A percentile compares a stretch with the other conserved stretches of the same genome.
phyloP scores from a whole-genome alignment of 495 filamentous ascomycete genomes.

The Cenococcum geophilum region DNA sequence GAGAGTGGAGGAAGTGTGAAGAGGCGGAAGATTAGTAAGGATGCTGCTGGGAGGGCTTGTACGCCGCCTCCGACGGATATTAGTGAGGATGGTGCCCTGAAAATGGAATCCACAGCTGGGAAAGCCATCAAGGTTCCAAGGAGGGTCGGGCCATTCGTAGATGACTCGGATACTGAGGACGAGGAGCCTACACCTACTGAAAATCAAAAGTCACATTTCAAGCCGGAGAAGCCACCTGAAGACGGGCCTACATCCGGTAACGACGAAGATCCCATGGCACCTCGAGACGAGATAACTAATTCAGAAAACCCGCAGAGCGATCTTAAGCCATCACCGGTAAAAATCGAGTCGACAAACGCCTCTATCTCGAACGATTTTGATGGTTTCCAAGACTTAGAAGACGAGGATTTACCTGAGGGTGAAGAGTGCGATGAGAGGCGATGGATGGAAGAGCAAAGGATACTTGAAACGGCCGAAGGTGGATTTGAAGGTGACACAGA shows the following conservation, averaged over 20 bases:
- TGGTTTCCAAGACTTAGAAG: conserved; percentile 48
- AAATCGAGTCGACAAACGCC: conserved; percentile 54
- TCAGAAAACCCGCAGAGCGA: background rate
- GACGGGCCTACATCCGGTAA: background rate
- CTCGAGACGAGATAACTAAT: background rate
- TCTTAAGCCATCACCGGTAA: conserved; percentile 36
- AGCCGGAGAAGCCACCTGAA: conserved; percentile 7
- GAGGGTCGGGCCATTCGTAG: conserved; percentile 51
- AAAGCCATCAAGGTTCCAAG: conserved; percentile 28
- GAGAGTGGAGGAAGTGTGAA: conserved; percentile 45
- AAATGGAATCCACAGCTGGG: conserved; percentile 29
- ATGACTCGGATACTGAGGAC: conserved; percentile 63
- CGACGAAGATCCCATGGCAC: background rate
- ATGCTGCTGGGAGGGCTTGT: conserved; percentile 14
- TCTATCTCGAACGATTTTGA: conserved; percentile 57
- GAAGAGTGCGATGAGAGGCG: conserved; percentile 57
- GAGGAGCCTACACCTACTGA: conserved; percentile 38
- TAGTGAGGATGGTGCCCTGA: conserved; percentile 38
- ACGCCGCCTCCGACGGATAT: conserved; percentile 26
- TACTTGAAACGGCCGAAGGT: conserved; percentile 50
- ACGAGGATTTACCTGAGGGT: conserved; percentile 48
- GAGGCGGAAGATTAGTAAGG: conserved; percentile 38
- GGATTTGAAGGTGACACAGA: conserved; percentile 33
- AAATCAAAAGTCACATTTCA: conserved; percentile 8
- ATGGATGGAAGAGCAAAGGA: conserved; percentile 58